Conservation (phyloP, 2,329 filamentous ascomycete species). For the Neurospora crassa region DNA sequence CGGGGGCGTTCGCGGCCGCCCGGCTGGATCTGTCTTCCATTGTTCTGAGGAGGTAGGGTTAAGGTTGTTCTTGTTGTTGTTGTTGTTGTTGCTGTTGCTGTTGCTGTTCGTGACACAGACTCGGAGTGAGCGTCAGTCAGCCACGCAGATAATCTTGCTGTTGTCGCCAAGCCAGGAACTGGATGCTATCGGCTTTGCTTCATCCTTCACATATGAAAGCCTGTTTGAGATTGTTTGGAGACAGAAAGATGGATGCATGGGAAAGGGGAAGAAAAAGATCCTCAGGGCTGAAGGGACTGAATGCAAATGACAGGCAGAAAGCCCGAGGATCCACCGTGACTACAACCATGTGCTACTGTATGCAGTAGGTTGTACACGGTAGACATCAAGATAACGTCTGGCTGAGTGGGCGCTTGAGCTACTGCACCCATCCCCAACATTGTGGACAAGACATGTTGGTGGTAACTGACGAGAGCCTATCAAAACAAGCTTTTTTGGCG, state of each 20-base stretch:
- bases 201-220: neutral
- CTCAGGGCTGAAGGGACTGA: neutral
- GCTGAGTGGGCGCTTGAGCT: neutral
- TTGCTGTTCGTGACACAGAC: neutral
- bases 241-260: neutral
- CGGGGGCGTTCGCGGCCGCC: neutral
- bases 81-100: neutral
- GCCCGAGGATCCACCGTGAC: neutral
- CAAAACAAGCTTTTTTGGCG: neutral
- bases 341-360: neutral
- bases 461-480: neutral
- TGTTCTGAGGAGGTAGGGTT: neutral
- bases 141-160: neutral
- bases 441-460: neutral
- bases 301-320: neutral
- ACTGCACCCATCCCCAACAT: neutral
- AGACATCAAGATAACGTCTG: neutral
- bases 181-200: neutral
- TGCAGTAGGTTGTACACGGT: neutral
- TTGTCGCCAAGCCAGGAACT: neutral
- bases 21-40: neutral
- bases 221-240: neutral
- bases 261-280: neutral
- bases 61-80: neutral
- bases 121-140: neutral